A percentile compares a stretch with the other conserved stretches of the same genome.
Evolutionary conservation across 176 grass and related monocot genomes (phyloP).

Genomic region (Oryza meyeriana): DNA sequence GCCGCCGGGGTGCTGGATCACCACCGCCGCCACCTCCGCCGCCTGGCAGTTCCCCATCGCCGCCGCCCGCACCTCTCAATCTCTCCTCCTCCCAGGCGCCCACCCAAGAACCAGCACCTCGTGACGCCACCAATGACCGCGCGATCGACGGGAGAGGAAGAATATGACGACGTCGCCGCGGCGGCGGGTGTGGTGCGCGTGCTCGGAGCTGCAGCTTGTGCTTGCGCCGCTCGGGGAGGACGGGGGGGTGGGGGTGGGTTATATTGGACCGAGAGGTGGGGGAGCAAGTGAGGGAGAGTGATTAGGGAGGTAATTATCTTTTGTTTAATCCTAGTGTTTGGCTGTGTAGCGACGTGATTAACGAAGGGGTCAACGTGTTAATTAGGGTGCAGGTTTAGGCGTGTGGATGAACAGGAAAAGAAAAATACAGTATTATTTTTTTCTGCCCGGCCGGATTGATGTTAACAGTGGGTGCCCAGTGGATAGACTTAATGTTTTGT

Average conservation of each 20-base stretch:
- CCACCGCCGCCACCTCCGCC: constrained; percentile 59
- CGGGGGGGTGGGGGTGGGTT: not conserved
- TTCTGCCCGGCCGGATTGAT: not conserved
- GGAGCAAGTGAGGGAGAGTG: not conserved
- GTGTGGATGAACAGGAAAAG: not conserved
- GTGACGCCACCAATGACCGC: not conserved
- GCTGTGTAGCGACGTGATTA: constrained; percentile 5
- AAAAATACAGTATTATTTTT: not conserved
- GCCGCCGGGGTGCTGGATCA: constrained; percentile 73
- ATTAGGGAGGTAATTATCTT: constrained; percentile 1
- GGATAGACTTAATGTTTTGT: constrained; percentile 10
- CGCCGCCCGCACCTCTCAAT: not conserved
- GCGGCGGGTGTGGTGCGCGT: not conserved
- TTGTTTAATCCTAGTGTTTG: not conserved
- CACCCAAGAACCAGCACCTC: not conserved
- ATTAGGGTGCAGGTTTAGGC: not conserved
- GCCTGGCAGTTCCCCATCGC: constrained; percentile 86
- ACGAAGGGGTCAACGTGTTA: constrained; percentile 27
- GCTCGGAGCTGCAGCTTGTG: not conserved
- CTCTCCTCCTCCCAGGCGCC: not conserved
- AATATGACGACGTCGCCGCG: not conserved
- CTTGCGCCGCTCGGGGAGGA: not conserved
- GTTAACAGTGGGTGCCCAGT: not conserved
- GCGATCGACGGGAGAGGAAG: not conserved
- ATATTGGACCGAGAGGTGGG: not conserved